Evolutionary conservation across 441 rosid genomes (phyloP).

Genomic region (Pelargonium australe): DNA sequence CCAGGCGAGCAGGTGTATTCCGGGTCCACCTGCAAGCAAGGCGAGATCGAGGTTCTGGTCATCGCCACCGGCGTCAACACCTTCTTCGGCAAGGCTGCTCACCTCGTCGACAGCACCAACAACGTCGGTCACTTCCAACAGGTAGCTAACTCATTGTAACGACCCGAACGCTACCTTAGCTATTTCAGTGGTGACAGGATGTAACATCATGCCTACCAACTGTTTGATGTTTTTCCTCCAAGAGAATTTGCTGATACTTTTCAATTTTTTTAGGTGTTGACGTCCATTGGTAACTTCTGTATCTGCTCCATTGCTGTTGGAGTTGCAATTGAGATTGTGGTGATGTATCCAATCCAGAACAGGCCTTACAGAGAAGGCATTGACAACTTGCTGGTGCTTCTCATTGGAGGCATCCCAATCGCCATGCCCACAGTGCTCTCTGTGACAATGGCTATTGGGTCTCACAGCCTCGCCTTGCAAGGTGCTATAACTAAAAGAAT

Average conservation of each 20-base stretch:
- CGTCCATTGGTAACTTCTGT: slow-evolving; percentile 93
- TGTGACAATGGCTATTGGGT: slow-evolving; percentile 96
- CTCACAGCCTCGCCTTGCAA: slow-evolving; percentile 78
- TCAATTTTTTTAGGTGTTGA: slow-evolving; percentile 47
- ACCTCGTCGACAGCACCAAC: slow-evolving; percentile 87
- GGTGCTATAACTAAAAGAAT: slow-evolving; percentile 96
- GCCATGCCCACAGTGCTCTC: slow-evolving; percentile 98
- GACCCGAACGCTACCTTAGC: no score
- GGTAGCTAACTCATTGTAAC: slow-evolving; percentile 30
- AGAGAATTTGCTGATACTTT: not conserved
- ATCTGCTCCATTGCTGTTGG: slow-evolving; percentile 84
- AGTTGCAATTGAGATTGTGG: slow-evolving; percentile 60
- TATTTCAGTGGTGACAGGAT: no score
- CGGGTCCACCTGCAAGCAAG: slow-evolving; percentile 92
- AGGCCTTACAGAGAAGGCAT: slow-evolving; percentile 77
- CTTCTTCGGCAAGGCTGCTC: slow-evolving; percentile 96
- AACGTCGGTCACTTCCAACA: slow-evolving; percentile 90
- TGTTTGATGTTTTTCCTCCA: not conserved
- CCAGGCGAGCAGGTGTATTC: slow-evolving; percentile 72
- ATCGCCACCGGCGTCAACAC: slow-evolving; percentile 92
- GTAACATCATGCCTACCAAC: not conserved
- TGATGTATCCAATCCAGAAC: slow-evolving; percentile 72
- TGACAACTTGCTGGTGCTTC: slow-evolving; percentile 83
- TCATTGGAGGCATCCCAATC: slow-evolving; percentile 94
- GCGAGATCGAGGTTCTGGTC: slow-evolving; percentile 87